Percentiles rank a stretch among this genome's conserved stretches.
Conservation (phyloP, 2,329 filamentous ascomycete species). For the Colletotrichum horii region DNA sequence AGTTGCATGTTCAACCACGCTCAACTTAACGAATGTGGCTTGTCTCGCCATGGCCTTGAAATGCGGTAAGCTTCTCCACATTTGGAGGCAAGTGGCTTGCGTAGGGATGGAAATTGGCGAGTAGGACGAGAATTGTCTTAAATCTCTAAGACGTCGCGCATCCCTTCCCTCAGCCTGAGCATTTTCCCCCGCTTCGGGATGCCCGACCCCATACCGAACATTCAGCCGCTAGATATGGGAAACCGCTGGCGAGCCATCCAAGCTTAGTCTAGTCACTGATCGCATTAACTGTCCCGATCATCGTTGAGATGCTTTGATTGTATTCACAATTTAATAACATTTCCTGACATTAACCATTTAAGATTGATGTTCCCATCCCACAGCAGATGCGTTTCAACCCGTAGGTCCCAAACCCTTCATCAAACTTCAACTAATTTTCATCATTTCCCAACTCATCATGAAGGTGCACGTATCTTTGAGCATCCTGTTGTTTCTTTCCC, state of each 20-base stretch:
- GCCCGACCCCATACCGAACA: not conserved
- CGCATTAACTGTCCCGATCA: not conserved
- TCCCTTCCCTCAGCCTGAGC: not conserved
- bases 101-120: not conserved
- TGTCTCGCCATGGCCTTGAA: not conserved
- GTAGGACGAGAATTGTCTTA: not conserved
- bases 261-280: not conserved
- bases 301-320: not conserved
- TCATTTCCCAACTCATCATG: not conserved
- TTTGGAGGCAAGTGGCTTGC: not conserved
- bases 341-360: constrained; percentile 23
- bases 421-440: not conserved
- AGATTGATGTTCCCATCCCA: not conserved
- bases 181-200: not conserved
- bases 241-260: not conserved
- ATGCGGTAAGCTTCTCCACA: not conserved
- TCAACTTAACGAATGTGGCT: not conserved
- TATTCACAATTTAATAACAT: not conserved
- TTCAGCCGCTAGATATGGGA: not conserved
- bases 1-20: not conserved
- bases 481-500: not conserved
- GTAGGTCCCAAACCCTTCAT: not conserved
- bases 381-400: not conserved
- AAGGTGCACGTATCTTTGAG: not conserved
- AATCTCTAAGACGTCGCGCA: not conserved